phyloP scores from a whole-genome alignment of 2,329 filamentous ascomycete genomes.

The Talaromyces sp. region DNA sequence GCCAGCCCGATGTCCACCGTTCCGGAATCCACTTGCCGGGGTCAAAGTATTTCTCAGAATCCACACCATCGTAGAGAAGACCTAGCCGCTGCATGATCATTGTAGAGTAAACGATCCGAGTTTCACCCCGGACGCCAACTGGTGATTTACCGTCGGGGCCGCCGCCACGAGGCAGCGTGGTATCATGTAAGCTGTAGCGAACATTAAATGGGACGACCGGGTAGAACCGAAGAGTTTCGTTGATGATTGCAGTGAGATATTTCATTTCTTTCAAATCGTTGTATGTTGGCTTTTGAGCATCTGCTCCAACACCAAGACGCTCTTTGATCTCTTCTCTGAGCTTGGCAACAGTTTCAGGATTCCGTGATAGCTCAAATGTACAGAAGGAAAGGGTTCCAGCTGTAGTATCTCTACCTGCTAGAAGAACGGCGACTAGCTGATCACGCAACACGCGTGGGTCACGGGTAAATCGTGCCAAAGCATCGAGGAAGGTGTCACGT shows the following conservation, averaged over 20 bases:
- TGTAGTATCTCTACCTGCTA: constrained; percentile 81
- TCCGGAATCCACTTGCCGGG: constrained; percentile 45
- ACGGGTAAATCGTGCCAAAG: constrained; percentile 73
- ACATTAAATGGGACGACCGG: constrained; percentile 76
- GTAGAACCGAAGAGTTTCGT: constrained; percentile 73
- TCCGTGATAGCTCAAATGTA: constrained; percentile 72
- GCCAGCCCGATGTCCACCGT: constrained; percentile 47
- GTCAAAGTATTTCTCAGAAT: constrained; percentile 33
- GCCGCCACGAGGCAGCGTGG: constrained; percentile 65
- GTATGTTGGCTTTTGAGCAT: constrained; percentile 56
- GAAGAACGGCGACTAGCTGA: constrained; percentile 74
- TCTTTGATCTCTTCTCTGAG: constrained; percentile 66
- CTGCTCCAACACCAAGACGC: constrained; percentile 63
- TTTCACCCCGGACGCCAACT: constrained; percentile 44
- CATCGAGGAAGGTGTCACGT: constrained; percentile 50
- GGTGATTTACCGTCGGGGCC: constrained; percentile 42
- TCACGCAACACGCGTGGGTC: constrained; percentile 64
- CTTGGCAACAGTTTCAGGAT: constrained; percentile 59
- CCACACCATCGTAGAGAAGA: constrained; percentile 43
- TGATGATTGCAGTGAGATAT: constrained; percentile 66
- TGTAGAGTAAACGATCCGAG: constrained; percentile 47
- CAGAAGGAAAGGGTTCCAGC: constrained; percentile 75
- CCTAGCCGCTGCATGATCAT: constrained; percentile 48
- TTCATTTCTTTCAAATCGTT: constrained; percentile 81
- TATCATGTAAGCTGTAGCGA: constrained; percentile 65